Conservation (phyloP, 1,284 basidiomycete genomes). For the Apiotrichum mycotoxinovorans region DNA sequence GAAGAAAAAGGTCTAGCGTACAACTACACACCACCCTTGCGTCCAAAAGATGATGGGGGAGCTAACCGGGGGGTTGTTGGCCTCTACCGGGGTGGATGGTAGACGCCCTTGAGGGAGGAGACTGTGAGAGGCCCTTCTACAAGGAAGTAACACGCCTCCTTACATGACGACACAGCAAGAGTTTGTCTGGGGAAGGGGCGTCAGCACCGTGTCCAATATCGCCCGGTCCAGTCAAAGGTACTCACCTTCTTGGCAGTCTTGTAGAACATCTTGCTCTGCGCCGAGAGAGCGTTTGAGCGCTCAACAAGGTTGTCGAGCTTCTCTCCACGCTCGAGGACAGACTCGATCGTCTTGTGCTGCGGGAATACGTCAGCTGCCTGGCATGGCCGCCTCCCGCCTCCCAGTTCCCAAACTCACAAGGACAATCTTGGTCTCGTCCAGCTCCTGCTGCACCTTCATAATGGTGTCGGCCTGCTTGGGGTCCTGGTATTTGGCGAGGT, state of each 20-base stretch:
- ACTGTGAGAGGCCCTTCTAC: too few relatives aligned
- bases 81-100: too few relatives aligned
- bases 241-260: slow-evolving; percentile 87
- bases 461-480: slow-evolving; percentile 97
- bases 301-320: slow-evolving; percentile 97
- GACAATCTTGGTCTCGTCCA: slow-evolving; percentile 99
- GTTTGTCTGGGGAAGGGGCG: slow-evolving; percentile 62
- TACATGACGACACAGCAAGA: slow-evolving; percentile 60
- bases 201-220: too few relatives aligned
- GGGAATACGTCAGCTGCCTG: slow-evolving; percentile 6
- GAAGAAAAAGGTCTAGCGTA: slow-evolving; percentile 1
- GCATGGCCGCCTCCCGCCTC: not conserved
- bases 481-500: slow-evolving; percentile 93
- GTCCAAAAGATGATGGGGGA: not conserved
- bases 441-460: slow-evolving; percentile 96
- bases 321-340: slow-evolving; percentile 92
- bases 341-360: slow-evolving; percentile 99
- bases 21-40: slow-evolving; percentile 6
- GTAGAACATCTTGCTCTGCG: slow-evolving; percentile 92
- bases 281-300: slow-evolving; percentile 82
- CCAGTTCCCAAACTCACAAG: slow-evolving; percentile 60
- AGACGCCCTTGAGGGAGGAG: too few relatives aligned
- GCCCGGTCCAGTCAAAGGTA: not conserved
- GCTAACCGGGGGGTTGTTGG: not conserved
- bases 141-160: too few relatives aligned